Evolutionary conservation across 2,329 filamentous ascomycete species (phyloP).

Genomic region (Sporothrix schenckii): DNA sequence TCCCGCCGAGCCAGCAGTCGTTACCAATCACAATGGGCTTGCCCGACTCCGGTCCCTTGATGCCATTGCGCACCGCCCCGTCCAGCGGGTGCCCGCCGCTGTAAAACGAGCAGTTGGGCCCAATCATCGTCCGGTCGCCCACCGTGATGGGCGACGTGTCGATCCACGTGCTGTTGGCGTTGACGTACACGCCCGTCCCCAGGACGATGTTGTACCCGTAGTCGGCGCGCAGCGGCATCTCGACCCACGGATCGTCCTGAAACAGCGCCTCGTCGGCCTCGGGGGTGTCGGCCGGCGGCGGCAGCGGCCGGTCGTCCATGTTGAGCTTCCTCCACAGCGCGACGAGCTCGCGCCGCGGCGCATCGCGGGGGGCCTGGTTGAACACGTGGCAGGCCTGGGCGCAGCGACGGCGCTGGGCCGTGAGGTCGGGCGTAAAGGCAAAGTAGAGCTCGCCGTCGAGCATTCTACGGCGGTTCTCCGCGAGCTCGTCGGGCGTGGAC

Average conservation of each 20-base stretch:
- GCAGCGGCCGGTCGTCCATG: slow-evolving; percentile 62
- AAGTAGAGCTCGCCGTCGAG: slow-evolving; percentile 70
- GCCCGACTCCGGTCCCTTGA: slow-evolving; percentile 72
- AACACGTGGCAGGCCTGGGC: slow-evolving; percentile 62
- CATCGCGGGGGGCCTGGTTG: slow-evolving; percentile 59
- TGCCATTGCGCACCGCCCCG: slow-evolving; percentile 72
- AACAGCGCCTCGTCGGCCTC: slow-evolving; percentile 69
- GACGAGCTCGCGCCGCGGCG: slow-evolving; percentile 62
- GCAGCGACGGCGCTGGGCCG: slow-evolving; percentile 65
- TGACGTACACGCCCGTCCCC: slow-evolving; percentile 74
- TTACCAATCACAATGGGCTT: slow-evolving; percentile 74
- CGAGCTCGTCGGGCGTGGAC: slow-evolving; percentile 43
- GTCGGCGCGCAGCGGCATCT: slow-evolving; percentile 66
- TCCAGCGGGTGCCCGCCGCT: slow-evolving; percentile 77
- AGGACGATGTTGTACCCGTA: slow-evolving; percentile 76
- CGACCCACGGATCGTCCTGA: slow-evolving; percentile 67
- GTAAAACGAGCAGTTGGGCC: slow-evolving; percentile 77
- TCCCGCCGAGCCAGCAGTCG: slow-evolving; percentile 80
- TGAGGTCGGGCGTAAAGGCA: slow-evolving; percentile 70
- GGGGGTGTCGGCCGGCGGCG: slow-evolving; percentile 57
- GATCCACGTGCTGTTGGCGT: slow-evolving; percentile 71
- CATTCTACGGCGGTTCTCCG: slow-evolving; percentile 61
- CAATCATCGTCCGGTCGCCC: slow-evolving; percentile 75
- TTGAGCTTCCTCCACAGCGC: slow-evolving; percentile 63
- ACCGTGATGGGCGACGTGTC: slow-evolving; percentile 77